Base-by-base conservation (phyloP, 352 stramenopile species). In the Pythium apleroticum region DNA sequence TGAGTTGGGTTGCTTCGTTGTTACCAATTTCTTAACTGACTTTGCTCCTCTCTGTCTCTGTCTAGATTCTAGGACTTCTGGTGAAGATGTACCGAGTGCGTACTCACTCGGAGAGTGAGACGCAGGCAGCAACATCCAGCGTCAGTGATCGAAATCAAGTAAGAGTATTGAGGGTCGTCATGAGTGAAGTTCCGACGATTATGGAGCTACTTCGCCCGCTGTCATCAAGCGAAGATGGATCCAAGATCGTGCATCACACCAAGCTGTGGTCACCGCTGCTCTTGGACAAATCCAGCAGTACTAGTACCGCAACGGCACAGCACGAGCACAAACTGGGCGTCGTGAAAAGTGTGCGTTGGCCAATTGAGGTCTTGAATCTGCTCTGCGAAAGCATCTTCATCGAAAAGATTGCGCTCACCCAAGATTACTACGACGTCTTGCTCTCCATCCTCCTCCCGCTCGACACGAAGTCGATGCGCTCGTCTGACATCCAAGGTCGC, bases 331-430 rank as follows among this genome's bases (percentile, higher is more conserved):
- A 53, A n/a, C 24, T 50, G 19, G 68, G 72, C 52, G 49, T 72
- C 3, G 50, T 68, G 12, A 63, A 48, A 28, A 35, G 22, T 12
- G 58, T 75, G 48, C 58, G 59, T 11, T 72, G 64, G 63, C 59
- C 68, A 1, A 28, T 71, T 17, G 68, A 75, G 24, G 54, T 75
- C 24, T 35, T 75, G 24, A 54, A 63, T 37, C 37, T 68, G n/a
- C 46, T 75, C 1, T 43, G 57, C 14, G 56, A 48, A 10, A 75
- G 56, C 24, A 57, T 69, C 8, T 69, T 70, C 24, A 58, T 69
- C 27, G 54, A 69, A 17, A 52, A 60, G 22, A 55, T 69, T 7
- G 4, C 15, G 14, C 22, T 59, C 10, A 14, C 11, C 15, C 37
- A 22, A 5, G 48, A 63, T 3, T 56, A 69, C 39, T 37, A 60